These are phyloP conservation scores for Andalucia godoyi DNA, from an alignment of 78 protist species.

Conservation along the genomic window DNA sequence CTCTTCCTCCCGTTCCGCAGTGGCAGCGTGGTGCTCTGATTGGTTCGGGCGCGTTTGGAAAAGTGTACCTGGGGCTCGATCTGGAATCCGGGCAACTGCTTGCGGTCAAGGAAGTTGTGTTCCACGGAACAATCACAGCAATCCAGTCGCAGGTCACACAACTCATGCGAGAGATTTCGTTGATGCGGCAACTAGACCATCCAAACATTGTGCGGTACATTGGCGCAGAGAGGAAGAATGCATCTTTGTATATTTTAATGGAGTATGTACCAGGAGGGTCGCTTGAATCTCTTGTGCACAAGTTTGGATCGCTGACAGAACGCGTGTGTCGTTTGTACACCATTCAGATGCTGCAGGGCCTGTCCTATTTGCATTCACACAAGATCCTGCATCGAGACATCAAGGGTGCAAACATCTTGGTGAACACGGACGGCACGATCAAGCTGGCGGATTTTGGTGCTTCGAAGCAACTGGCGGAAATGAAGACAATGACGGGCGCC, in stretches of 20 bases:
- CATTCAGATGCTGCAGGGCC: conserved; percentile 47
- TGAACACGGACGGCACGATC: conserved; percentile 40
- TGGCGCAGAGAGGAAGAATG: background rate
- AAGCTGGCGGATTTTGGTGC: conserved; percentile 60
- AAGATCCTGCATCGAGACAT: conserved; percentile 64
- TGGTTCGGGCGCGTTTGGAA: conserved; percentile 50
- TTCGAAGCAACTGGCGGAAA: background rate
- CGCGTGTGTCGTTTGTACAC: conserved; percentile 5
- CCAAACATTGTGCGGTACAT: background rate
- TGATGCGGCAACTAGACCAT: background rate
- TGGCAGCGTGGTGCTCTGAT: conserved; percentile 41
- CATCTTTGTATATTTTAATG: background rate
- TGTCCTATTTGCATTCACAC: conserved; percentile 35
- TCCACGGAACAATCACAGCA: background rate
- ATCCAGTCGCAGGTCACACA: background rate
- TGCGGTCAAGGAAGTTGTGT: conserved; percentile 17
- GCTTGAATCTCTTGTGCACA: background rate
- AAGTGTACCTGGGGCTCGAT: conserved; percentile 31
- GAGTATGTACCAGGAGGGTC: conserved; percentile 25
- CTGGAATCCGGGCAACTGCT: conserved; percentile 19
- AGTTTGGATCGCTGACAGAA: conserved; percentile 2
- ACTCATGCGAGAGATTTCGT: background rate
- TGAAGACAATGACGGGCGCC: background rate
- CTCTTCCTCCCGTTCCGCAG: too few species aligned
- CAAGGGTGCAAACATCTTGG: conserved; percentile 57